A percentile compares a stretch with the other conserved stretches of the same genome.
Conservation (phyloP, 768 basidiomycete genomes). For the Leccinum arenicola region DNA sequence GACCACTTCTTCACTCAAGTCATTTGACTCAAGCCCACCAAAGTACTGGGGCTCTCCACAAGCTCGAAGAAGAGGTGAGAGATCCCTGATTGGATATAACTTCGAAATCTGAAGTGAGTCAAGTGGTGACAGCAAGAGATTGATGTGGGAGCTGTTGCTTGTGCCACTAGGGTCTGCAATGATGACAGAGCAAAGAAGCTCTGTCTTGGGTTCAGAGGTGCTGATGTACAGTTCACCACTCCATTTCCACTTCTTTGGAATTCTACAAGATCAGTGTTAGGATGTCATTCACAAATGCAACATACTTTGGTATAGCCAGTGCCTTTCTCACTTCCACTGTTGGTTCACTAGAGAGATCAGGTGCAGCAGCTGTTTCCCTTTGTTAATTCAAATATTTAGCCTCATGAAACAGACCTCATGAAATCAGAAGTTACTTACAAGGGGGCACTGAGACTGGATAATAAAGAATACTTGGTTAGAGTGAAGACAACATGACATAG, state of each 20-base stretch:
- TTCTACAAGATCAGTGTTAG: slow-evolving; percentile 33
- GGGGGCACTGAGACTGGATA: slow-evolving; percentile 22
- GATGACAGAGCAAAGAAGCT: slow-evolving; percentile 47
- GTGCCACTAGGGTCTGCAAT: slow-evolving; percentile 46
- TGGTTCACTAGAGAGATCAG: slow-evolving; percentile 7
- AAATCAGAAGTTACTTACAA: slow-evolving; percentile 19
- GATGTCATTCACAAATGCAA: not conserved
- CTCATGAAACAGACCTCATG: not conserved
- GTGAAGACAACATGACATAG: not conserved
- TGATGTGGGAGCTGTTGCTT: slow-evolving; percentile 47
- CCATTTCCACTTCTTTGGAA: slow-evolving; percentile 66
- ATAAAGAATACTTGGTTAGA: not conserved
- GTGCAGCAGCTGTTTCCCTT: slow-evolving; percentile 16
- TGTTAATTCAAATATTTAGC: not conserved
- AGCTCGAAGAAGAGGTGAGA: slow-evolving; percentile 45
- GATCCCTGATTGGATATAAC: slow-evolving; percentile 48
- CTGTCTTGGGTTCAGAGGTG: slow-evolving; percentile 33
- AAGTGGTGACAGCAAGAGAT: slow-evolving; percentile 40
- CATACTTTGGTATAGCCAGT: slow-evolving; percentile 26
- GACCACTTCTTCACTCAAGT: slow-evolving; percentile 37
- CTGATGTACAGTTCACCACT: slow-evolving; percentile 50
- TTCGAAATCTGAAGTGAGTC: slow-evolving; percentile 44
- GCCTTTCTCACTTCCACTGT: slow-evolving; percentile 14
- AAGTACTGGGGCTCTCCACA: slow-evolving; percentile 52
- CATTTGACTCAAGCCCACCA: slow-evolving; percentile 45